These are phyloP conservation scores for Grosmannia clavigera DNA, from an alignment of 2,329 filamentous ascomycete genomes.

Conservation along the genomic window DNA sequence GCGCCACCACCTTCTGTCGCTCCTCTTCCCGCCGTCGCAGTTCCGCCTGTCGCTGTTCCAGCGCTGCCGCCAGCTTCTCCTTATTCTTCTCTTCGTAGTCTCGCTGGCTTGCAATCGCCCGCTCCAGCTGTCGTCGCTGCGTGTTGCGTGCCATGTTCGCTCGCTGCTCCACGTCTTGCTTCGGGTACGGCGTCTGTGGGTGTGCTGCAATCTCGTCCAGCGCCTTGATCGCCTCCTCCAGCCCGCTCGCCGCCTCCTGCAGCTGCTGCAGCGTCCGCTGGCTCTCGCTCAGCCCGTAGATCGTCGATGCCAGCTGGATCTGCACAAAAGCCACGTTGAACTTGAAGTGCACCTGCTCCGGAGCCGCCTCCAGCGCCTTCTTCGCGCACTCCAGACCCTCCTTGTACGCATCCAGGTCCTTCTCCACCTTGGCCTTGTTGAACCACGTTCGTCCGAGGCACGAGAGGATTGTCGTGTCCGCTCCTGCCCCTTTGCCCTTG, in stretches of 20 bases:
- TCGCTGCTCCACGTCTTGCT: conserved; percentile 81
- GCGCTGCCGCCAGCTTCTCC: conserved; percentile 70
- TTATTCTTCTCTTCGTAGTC: conserved; percentile 93
- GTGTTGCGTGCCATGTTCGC: conserved; percentile 97
- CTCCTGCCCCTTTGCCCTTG: conserved; percentile 56
- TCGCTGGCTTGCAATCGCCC: conserved; percentile 69
- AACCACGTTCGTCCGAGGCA: conserved; percentile 84
- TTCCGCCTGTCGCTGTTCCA: conserved; percentile 70
- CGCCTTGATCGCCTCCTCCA: conserved; percentile 73
- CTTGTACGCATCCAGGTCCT: conserved; percentile 44
- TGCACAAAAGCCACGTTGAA: conserved; percentile 98
- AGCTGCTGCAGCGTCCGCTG: conserved; percentile 72
- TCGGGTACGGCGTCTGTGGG: conserved; percentile 71
- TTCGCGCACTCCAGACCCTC: conserved; percentile 49
- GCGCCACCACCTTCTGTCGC: conserved; percentile 52
- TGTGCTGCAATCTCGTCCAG: conserved; percentile 51
- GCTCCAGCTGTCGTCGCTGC: conserved; percentile 80
- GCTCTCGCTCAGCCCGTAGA: conserved; percentile 62
- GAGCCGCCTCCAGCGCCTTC: conserved; percentile 63
- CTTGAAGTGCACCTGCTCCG: conserved; percentile 79
- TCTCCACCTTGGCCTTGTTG: conserved; percentile 57
- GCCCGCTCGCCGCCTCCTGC: conserved; percentile 59
- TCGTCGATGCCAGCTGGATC: conserved; percentile 76
- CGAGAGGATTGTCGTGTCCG: conserved; percentile 67
- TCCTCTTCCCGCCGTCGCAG: conserved; percentile 66